Percentiles rank a stretch among this genome's conserved stretches.
phyloP scores from a whole-genome alignment of 2,329 filamentous ascomycete genomes.

The Fusarium phyllophilum region DNA sequence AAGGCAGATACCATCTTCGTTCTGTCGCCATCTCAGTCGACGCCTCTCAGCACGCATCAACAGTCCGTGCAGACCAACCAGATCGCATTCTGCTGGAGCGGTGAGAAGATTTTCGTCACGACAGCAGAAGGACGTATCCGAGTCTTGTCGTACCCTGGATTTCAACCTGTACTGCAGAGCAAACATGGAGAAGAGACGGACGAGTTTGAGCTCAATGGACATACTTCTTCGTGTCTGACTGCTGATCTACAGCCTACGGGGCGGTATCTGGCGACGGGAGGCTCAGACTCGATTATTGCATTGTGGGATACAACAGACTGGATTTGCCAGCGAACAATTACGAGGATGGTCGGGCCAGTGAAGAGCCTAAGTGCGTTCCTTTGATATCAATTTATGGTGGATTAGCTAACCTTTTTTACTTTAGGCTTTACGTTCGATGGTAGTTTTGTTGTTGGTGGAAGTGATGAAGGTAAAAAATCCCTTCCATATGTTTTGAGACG shows the following conservation, averaged over 20 bases:
- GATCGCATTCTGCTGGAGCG: conserved; percentile 78
- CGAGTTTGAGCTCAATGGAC: conserved; percentile 74
- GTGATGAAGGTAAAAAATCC: conserved; percentile 70
- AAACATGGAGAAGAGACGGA: conserved; percentile 56
- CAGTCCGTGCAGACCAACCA: conserved; percentile 76
- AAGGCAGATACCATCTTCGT: conserved; percentile 73
- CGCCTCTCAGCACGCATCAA: conserved; percentile 66
- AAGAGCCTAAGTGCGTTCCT: conserved; percentile 71
- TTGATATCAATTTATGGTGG: background rate
- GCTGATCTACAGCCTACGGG: conserved; percentile 77
- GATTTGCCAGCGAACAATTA: conserved; percentile 78
- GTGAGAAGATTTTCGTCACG: conserved; percentile 75
- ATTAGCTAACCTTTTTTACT: conserved; percentile 20
- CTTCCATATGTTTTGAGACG: background rate
- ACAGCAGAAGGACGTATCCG: conserved; percentile 77
- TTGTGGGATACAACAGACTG: conserved; percentile 83
- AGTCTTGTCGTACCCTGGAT: conserved; percentile 74
- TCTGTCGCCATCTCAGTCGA: conserved; percentile 68
- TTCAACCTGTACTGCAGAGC: conserved; percentile 65
- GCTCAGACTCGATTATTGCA: conserved; percentile 78
- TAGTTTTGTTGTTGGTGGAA: conserved; percentile 77
- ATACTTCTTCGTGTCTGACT: conserved; percentile 77
- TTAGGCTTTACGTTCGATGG: conserved; percentile 82
- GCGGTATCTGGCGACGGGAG: conserved; percentile 77
- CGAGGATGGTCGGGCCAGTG: conserved; percentile 75